Evolutionary conservation across 2,329 filamentous ascomycete species (phyloP).

Genomic region (Ilyonectria sp.): DNA sequence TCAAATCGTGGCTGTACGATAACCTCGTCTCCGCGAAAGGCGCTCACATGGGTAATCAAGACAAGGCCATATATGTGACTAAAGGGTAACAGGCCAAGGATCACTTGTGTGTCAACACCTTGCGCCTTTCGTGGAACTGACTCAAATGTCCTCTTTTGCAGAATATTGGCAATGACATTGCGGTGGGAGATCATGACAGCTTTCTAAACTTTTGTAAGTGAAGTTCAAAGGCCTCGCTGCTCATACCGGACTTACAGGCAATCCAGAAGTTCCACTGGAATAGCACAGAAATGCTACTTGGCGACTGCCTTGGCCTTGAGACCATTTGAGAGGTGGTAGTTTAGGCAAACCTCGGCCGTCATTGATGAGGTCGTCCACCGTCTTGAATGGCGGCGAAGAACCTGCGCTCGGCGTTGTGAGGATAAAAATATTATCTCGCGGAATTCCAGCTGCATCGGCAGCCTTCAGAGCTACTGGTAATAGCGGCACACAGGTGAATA

Average conservation of each 20-base stretch:
- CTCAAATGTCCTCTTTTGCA: background rate
- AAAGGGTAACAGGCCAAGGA: slow-evolving; percentile 78
- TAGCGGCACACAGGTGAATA: background rate
- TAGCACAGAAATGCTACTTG: slow-evolving; percentile 14
- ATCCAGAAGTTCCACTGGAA: slow-evolving; percentile 12
- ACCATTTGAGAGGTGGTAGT: background rate
- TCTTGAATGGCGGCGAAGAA: background rate
- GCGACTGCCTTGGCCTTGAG: background rate
- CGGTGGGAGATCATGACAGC: slow-evolving; percentile 10
- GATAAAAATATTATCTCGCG: background rate
- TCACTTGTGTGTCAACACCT: background rate
- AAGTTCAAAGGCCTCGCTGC: background rate
- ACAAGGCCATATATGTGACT: slow-evolving; percentile 86
- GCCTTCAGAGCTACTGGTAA: background rate
- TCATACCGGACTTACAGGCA: background rate
- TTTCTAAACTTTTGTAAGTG: background rate
- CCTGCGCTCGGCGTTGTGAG: background rate
- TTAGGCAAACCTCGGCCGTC: background rate
- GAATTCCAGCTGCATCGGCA: background rate
- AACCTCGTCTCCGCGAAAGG: slow-evolving; percentile 80
- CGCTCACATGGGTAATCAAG: slow-evolving; percentile 75
- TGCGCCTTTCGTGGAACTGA: background rate
- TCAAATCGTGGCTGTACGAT: slow-evolving; percentile 83
- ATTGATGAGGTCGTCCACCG: background rate
- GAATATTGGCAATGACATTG: slow-evolving; percentile 7